Base-by-base conservation (phyloP, 2,329 filamentous ascomycete species). In the Exophiala bonariae region DNA sequence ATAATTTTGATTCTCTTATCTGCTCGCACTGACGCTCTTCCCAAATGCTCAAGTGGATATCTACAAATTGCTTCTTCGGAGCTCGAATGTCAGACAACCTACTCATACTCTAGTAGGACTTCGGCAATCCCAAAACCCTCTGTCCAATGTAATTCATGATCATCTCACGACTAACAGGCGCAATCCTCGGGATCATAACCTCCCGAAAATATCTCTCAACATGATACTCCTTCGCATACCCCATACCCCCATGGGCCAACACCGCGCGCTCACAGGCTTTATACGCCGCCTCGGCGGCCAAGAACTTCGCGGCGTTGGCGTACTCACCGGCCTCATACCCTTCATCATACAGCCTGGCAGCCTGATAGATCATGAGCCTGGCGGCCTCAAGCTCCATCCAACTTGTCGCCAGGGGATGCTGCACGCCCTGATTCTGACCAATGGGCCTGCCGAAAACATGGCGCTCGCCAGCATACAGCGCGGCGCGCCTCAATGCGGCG, bases 321-420 rank as follows among this genome's bases (percentile, higher is more conserved):
- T 78, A 77, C 37, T 80, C 69, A 3, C 78, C 78, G 3, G 75
- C 68, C 2, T 71, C 66, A 54, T 79, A 68, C 37, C 72, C 75
- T 2, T 67, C 65, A 61, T 83, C 80, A 56, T 82, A 83, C 13
- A 83, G 64, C 16, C 72, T 66, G 2, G 80, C 77, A 1, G 80
- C 80, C 52, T 83, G 79, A 57, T 83, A 83, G 0, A 80, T 83
- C 1, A 78, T 76, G 34, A 81, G 61, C 54, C 82, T 81, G 2
- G 80, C 80, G 0, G 79, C 79, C 61, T 83, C 80, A 3, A 83
- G 72, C 44, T 76, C 71, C 80, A 83, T 83, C 50, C 76, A 82
- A 1, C 78, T 78, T 42, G 74, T 71, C 0, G 80, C 79, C 4
- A 83, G 68, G 0, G 80, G 79, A 60, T 82, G 79, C 16, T 78